Conservation (phyloP, 306 rosid genomes). For the Prunus mira region DNA sequence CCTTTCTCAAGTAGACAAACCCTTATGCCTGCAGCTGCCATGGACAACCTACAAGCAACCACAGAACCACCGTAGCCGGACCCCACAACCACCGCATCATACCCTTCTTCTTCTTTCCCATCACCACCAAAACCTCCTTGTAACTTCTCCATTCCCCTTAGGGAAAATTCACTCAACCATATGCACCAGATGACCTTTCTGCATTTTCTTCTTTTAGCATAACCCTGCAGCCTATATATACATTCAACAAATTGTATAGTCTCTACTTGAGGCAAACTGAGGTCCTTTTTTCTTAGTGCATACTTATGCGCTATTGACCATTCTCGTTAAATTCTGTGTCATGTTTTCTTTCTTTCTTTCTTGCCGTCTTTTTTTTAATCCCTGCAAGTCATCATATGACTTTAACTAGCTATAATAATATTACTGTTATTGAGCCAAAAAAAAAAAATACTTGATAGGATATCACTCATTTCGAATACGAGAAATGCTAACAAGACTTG, state of each 20-base stretch:
- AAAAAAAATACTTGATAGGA: too few relatives aligned
- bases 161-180: background rate
- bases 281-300: too few relatives aligned
- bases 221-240: background rate
- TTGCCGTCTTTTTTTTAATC: background rate
- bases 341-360: background rate
- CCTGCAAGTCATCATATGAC: background rate
- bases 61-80: slow-evolving; percentile 39
- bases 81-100: slow-evolving; percentile 34
- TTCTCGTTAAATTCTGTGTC: background rate
- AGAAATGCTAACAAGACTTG: too few relatives aligned
- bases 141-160: background rate
- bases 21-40: slow-evolving; percentile 18
- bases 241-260: background rate
- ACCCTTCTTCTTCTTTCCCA: slow-evolving; percentile 17
- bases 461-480: too few relatives aligned
- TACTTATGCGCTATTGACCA: background rate
- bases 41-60: slow-evolving; percentile 32
- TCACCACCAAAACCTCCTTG: background rate
- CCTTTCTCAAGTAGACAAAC: slow-evolving; percentile 36
- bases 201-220: background rate
- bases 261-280: background rate
- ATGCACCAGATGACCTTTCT: too few relatives aligned
- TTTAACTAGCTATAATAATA: too few relatives aligned
- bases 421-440: too few relatives aligned